These are phyloP conservation scores for Hypoxylon intermedium DNA, from an alignment of 495 filamentous ascomycete species.

Conservation along the genomic window DNA sequence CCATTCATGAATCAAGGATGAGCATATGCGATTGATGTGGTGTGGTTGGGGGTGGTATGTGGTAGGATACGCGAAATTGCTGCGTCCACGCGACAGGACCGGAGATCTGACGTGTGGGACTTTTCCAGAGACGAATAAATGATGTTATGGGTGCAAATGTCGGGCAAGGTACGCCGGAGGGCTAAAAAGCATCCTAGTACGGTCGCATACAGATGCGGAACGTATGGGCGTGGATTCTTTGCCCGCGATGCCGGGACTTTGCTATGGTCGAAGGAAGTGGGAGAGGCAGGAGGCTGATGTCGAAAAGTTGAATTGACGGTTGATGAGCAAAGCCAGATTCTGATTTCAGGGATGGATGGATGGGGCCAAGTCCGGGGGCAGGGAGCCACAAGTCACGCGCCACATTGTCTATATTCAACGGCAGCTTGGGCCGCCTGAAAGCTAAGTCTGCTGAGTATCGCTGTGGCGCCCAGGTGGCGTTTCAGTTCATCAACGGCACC, in stretches of 20 bases:
- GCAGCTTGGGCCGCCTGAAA: too few species aligned
- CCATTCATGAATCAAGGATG: constrained; percentile 49
- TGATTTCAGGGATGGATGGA: constrained; percentile 43
- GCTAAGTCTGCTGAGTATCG: background rate
- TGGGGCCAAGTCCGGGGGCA: constrained; percentile 36
- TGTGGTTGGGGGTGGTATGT: constrained; percentile 9
- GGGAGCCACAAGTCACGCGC: constrained; percentile 26
- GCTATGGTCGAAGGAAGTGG: constrained; percentile 28
- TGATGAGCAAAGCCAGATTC: constrained; percentile 43
- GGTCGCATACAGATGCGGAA: constrained; percentile 27
- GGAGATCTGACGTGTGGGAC: constrained; percentile 46
- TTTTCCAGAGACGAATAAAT: constrained; percentile 33
- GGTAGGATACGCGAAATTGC: constrained; percentile 43
- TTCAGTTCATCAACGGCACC: background rate
- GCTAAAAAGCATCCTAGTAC: constrained; percentile 22
- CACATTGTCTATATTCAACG: constrained; percentile 21
- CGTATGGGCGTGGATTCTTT: constrained; percentile 8
- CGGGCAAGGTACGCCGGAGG: constrained; percentile 4
- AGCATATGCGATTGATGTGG: constrained; percentile 23
- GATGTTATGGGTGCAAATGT: constrained; percentile 10
- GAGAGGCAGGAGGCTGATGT: constrained; percentile 41
- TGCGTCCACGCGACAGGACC: constrained; percentile 50
- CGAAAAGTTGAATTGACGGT: constrained; percentile 43
- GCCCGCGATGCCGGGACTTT: constrained; percentile 21
- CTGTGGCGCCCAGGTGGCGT: background rate